phyloP scores from a whole-genome alignment of 2,329 filamentous ascomycete genomes.

The Pseudocercospora ulei region DNA sequence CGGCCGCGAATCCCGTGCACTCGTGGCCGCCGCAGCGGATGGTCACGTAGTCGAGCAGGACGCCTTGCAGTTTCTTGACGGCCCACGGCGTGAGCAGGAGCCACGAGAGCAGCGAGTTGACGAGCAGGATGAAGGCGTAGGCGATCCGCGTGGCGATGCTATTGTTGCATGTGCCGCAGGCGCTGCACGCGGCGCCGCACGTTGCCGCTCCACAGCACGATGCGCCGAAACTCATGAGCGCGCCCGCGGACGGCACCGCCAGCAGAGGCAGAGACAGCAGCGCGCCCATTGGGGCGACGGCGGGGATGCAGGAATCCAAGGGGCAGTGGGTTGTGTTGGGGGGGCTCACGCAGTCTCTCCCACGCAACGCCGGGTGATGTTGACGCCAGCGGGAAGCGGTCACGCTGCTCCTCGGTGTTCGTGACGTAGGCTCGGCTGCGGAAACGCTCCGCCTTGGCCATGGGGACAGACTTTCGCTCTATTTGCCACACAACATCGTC shows the following conservation, averaged over 20 bases:
- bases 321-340: slow-evolving; percentile 6
- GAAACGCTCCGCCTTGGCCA: too few species aligned
- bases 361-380: too few species aligned
- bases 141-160: slow-evolving; percentile 95
- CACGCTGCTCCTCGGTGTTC: too few species aligned
- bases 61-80: slow-evolving; percentile 83
- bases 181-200: slow-evolving; percentile 88
- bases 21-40: slow-evolving; percentile 77
- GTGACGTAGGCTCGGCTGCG: too few species aligned
- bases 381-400: too few species aligned
- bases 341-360: too few species aligned
- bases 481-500: too few species aligned
- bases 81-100: slow-evolving; percentile 99
- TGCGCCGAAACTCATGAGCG: slow-evolving; percentile 68
- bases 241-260: slow-evolving; percentile 74
- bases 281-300: slow-evolving; percentile 61
- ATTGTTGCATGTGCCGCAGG: slow-evolving; percentile 94
- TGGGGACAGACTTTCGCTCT: too few species aligned
- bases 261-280: slow-evolving; percentile 81
- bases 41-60: slow-evolving; percentile 91
- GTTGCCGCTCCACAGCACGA: slow-evolving; percentile 93
- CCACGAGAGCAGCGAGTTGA: slow-evolving; percentile 97
- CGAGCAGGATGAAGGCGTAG: slow-evolving; percentile 68
- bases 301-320: slow-evolving; percentile 1
- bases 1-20: slow-evolving; percentile 91